Base-by-base conservation (phyloP, 2,329 filamentous ascomycete species). In the Sporothrix euskadiensis region DNA sequence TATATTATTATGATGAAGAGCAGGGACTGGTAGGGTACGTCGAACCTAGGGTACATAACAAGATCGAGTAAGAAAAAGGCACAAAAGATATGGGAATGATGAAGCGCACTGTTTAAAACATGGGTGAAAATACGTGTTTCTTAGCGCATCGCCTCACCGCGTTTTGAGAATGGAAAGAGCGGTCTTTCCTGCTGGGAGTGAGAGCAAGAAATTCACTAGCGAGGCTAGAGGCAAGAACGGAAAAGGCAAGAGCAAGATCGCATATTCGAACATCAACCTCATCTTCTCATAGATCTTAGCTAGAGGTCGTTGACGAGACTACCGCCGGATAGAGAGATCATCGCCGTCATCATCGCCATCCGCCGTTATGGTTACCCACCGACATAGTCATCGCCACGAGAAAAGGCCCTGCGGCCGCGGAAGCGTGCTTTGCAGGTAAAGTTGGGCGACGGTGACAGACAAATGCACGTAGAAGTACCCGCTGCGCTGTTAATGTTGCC, bases 311-410 rank as follows among this genome's bases (percentile, higher is more conserved):
- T 32, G 56, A 56, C 30, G 57, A 35, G 57, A 14, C 30, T 26
- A 26, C 22, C 22, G 54, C n/a, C 22, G 32, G 39, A 7, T 26
- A 26, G 8, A 35, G 26, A 59, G 59, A 63, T 63, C 59, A 44
- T 63, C 59, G 35, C 59, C 59, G n/a, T 41, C 52, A 22, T 22
- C 57, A 35, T 61, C 57, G 57, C 57, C 57, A 61, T 35, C 52
- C 26, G 26, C 26, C 26, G 26, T 1, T 2, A 1, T 26, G 26
- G 26, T 26, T 26, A 16, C 5, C 56, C 30, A 59, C 35, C 56
- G 56, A 30, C 56, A 5, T 32, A 10, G 3, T 4, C 52, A 56
- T 63, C 59, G 59, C 59, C 59, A 63, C 59, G 41, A 63, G 14
- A 35, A 61, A 61, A 10, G 32, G 39, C 39, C 57, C 57, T 39